Evolutionary conservation across 176 grass and related monocot genomes (phyloP), one percentile per base, ranked within the genome.

Genomic region (Triticum turgidum): DNA sequence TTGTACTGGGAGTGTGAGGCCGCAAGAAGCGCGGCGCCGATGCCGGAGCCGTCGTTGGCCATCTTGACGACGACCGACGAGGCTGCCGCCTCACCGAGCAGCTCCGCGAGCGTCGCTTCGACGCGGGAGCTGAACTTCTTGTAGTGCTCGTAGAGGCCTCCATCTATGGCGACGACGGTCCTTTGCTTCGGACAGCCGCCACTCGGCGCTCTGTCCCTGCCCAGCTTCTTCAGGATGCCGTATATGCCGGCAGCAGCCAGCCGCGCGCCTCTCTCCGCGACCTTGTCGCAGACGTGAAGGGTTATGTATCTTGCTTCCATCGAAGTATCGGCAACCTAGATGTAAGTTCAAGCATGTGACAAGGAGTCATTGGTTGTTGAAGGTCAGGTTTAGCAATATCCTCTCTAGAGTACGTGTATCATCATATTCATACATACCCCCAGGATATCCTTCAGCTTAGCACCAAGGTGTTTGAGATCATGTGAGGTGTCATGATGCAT

Each of bases 401-500:
- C 0, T 77, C 0, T 88, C 78, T 78, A 20, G 1, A 77, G 68
- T 7, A 80, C 30, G 24, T 76, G 20, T 20, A 81, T 79, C 45
- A 86, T 79, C 45, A 82, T 51, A 44, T 10, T 58, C 65, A 69
- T 92, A 92, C 66, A 69, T 92, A 94, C 96, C 93, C 88, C 93
- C 8, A 98, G 86, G 35, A 95, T 81, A 59, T 98, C 93, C 81
- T 98, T 98, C 49, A 94, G 91, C 86, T 94, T 98, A 74, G 90
- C 81, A 13, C 85, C 93, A 61, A 98, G 79, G 68, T 95, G 68
- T 59, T 69, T 92, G 33, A 98, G 93, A 90, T 95, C 93, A 74
- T 94, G 86, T 52, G 96, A 91, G 49, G 93, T 88, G 68, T 98
- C 93, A 79, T 95, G 96, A 87, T 98, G 96, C 93, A 98, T 95